Evolutionary conservation across 1,284 basidiomycete species (phyloP).

Genomic region (Sanghuangporus weigelae): DNA sequence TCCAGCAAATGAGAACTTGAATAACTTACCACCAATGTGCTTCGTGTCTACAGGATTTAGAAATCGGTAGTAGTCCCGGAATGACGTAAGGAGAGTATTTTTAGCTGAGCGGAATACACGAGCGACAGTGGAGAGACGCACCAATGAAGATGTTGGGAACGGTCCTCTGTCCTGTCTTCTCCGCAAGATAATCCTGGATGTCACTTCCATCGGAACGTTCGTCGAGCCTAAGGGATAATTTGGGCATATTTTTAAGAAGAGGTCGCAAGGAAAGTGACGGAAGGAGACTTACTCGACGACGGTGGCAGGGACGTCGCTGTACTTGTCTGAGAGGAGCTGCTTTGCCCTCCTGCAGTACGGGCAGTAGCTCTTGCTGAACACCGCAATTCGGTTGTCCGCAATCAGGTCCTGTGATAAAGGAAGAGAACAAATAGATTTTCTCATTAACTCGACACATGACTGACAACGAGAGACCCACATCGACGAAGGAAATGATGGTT

Average conservation of each 20-base stretch:
- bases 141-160: conserved; percentile 32
- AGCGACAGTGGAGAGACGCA: conserved; percentile 15
- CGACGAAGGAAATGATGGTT: background rate
- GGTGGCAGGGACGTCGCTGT: conserved; percentile 18
- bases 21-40: conserved; percentile 16
- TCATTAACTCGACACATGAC: background rate
- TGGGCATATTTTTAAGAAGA: background rate
- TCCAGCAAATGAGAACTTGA: background rate
- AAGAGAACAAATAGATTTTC: background rate
- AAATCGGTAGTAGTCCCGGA: background rate
- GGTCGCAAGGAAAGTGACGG: background rate
- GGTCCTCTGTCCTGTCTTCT: conserved; percentile 28
- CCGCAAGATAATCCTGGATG: conserved; percentile 27
- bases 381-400: conserved; percentile 23
- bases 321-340: conserved; percentile 20
- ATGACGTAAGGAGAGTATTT: background rate
- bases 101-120: background rate
- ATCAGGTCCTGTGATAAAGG: conserved; percentile 20
- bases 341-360: conserved; percentile 26
- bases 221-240: conserved; percentile 23
- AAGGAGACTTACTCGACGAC: conserved; percentile 24
- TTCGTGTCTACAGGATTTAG: conserved; percentile 2
- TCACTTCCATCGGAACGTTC: conserved; percentile 24
- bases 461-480: background rate
- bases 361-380: conserved; percentile 30